Conservation (phyloP, 495 filamentous ascomycete genomes). For the Aspergillus cavernicola region DNA sequence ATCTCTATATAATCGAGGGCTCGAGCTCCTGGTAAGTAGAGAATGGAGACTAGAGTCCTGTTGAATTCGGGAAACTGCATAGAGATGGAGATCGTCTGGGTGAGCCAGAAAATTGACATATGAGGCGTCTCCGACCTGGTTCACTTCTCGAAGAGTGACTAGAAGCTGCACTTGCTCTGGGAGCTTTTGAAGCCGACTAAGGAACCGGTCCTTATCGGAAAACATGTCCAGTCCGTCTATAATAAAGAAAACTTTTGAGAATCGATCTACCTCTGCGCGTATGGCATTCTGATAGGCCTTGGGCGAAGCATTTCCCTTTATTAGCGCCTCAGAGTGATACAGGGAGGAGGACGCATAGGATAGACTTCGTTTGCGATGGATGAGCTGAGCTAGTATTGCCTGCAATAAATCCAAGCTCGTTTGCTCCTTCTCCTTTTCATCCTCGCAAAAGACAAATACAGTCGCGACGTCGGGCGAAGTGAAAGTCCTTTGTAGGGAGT, state of each 20-base stretch:
- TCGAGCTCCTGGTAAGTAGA: conserved; percentile 11
- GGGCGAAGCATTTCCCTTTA: conserved; percentile 21
- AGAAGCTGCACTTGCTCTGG: conserved; percentile 34
- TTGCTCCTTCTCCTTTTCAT: conserved; percentile 19
- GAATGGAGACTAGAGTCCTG: conserved; percentile 8
- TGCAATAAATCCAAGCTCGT: conserved; percentile 22
- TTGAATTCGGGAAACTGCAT: conserved; percentile 16
- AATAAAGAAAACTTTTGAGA: conserved; percentile 30
- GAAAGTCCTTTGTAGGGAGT: conserved; percentile 28
- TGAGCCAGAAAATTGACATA: conserved; percentile 15
- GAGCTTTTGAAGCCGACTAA: conserved; percentile 33
- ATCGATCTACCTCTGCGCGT: conserved; percentile 30
- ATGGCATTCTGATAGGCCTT: conserved; percentile 35
- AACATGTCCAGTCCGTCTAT: conserved; percentile 32
- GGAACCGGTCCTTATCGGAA: conserved; percentile 29
- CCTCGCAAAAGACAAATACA: conserved; percentile 32
- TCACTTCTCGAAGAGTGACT: conserved; percentile 28
- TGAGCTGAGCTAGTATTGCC: conserved; percentile 31
- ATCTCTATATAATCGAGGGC: conserved; percentile 15
- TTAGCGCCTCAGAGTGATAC: conserved; percentile 22
- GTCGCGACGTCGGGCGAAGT: conserved; percentile 32
- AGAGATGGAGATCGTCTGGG: conserved; percentile 20
- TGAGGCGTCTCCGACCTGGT: conserved; percentile 10
- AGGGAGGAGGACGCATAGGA: conserved; percentile 22
- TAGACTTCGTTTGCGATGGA: conserved; percentile 25